Base-by-base conservation (phyloP, 371 early-diverging fungal genomes). In the Actinomortierella wolfii region DNA sequence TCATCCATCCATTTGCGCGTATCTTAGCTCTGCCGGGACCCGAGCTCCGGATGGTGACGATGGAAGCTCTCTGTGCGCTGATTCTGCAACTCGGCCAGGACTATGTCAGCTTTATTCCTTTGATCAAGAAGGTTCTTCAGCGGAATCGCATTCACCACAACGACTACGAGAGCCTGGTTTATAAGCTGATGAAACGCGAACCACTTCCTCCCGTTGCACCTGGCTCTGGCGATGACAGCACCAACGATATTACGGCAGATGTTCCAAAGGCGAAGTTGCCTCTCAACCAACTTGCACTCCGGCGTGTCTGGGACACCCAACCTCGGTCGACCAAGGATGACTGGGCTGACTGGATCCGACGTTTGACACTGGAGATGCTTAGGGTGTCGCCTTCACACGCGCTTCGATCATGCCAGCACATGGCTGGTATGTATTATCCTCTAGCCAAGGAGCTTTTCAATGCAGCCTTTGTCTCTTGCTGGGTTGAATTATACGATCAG, bases 401-500 rank as follows among this genome's bases (percentile, higher is more conserved):
- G 0, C 86, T 99, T 34, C 84, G 98, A 52, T 95, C 98, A 0
- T 97, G 98, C 67, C 89, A 89, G 7, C 65, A 63, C 41, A 82
- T 99, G 59, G 97, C 97, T 0, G 81, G 86, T 45, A 85, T 85
- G 7, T 93, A 96, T 70, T 85, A 89, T 34, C 92, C 92, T 9
- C 81, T 99, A 14, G 90, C 96, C 18, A 80, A 92, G 25, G 96
- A 97, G 61, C 85, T 99, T 4, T 99, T 99, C 80, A 98, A 97
- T 77, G 96, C 96, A 0, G 96, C 92, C 8, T 99, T 99, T 79
- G 94, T 97, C 2, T 96, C 97, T 8, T 97, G 98, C 77, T 99
- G 97, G 97, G 84, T 89, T 25, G 96, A 95, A 63, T 81, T 97
- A 6, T 86, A 90, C 55, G 95, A 97, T 60, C 91, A 90, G 62